Percentiles rank a stretch among this genome's conserved stretches.
These are phyloP conservation scores for Claviceps sp. DNA, from an alignment of 2,329 filamentous ascomycete species.

Conservation along the genomic window DNA sequence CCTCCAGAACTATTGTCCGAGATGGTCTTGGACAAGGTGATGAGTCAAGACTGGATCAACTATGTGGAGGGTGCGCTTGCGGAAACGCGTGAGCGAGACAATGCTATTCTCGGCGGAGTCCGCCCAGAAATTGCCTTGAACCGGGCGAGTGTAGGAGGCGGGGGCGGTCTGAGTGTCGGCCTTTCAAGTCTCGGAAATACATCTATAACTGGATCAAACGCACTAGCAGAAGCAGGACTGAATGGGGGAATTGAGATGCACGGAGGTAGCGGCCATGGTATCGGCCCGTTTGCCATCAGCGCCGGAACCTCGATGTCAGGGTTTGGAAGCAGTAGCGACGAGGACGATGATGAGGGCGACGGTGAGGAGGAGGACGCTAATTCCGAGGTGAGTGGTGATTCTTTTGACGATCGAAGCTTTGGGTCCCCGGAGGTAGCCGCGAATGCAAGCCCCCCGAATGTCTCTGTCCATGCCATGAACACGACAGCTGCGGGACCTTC, in stretches of 20 bases:
- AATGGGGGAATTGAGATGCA: constrained; percentile 60
- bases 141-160: constrained; percentile 45
- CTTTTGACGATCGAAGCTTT: constrained; percentile 17
- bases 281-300: constrained; percentile 59
- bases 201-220: constrained; percentile 40
- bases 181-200: constrained; percentile 29
- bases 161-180: constrained; percentile 33
- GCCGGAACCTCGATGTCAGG: constrained; percentile 70
- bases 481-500: constrained; percentile 20
- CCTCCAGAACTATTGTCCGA: constrained; percentile 78
- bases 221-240: constrained; percentile 68
- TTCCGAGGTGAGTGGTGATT: constrained; percentile 46
- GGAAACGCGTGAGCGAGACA: constrained; percentile 89
- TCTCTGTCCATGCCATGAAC: constrained; percentile 15
- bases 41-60: constrained; percentile 80
- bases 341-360: constrained; percentile 91
- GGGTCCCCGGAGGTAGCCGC: constrained; percentile 15
- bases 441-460: constrained; percentile 11
- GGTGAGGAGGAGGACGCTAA: constrained; percentile 65
- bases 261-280: constrained; percentile 51
- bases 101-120: constrained; percentile 93
- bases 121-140: constrained; percentile 82
- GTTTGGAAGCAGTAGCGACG: constrained; percentile 88
- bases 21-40: constrained; percentile 73
- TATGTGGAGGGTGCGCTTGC: constrained; percentile 90